Evolutionary conservation across 345 rosid genomes (phyloP), one percentile per base, ranked within the genome.

Genomic region (Bruguiera sexangula): DNA sequence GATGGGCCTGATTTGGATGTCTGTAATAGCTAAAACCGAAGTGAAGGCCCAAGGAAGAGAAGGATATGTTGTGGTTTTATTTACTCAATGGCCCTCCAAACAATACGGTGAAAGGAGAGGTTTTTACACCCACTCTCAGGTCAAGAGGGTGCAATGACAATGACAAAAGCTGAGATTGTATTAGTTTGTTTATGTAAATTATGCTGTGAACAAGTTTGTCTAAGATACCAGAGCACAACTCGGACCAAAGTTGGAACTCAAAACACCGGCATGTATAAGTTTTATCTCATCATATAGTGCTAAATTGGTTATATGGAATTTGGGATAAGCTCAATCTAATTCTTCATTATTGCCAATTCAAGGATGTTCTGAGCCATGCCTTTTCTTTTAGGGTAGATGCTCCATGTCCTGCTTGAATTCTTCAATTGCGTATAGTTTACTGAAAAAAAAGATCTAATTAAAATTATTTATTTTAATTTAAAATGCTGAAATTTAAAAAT

Each of bases 111-210:
- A 43, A 3, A 43, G 50, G 18, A 43, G 50, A 43, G 50, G 50
- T 0, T 43, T 43, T 43, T 43, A 43, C 16, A 43, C 50, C 50
- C 50, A 11, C 50, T 13, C 50, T 43, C 50, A 43, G 15, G 5
- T 1, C 50, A 13, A 15, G 18, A 43, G 19, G 50, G 19, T 43
- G 18, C 50, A 13, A 15, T 13, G 50, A 43, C 18, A 1, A 43
- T 2, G 50, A 13, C 50, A 15, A 43, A 43, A 43, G 50, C 60
- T 24, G 30, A 56, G 60, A 56, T 22, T 56, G 30, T 9, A 16
- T 56, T 56, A 56, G 24, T 56, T 22, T 56, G 24, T 56, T 56
- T 43, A 55, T 55, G 59, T 55, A 55, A 22, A 56, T 56, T 22
- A 27, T 56, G 1, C 29, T 24, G 16, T 56, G 60, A 56, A 22